Conservation (phyloP, 371 early-diverging fungal species). For the Rhizopus sp. region DNA sequence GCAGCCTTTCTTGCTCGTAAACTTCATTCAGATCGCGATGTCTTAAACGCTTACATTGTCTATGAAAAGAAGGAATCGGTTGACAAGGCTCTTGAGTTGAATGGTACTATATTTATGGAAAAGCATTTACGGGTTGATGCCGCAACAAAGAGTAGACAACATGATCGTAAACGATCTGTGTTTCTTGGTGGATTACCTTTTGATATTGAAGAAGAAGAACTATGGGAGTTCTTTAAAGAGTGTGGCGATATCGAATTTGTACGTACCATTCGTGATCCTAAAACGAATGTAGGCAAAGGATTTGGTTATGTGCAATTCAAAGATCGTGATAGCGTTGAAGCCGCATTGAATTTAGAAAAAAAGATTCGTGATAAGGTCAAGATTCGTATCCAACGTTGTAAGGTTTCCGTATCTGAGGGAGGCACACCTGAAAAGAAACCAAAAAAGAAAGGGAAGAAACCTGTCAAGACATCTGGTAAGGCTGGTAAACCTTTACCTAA, state of each 20-base stretch:
- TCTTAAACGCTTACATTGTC: conserved; percentile 90
- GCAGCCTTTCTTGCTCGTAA: conserved; percentile 76
- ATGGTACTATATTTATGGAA: conserved; percentile 81
- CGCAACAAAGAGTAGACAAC: conserved; percentile 57
- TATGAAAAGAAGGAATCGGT: conserved; percentile 64
- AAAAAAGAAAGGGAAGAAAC: conserved; percentile 18
- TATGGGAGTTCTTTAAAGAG: conserved; percentile 83
- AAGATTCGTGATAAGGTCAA: conserved; percentile 61
- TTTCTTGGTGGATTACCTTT: conserved; percentile 93
- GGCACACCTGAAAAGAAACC: conserved; percentile 24
- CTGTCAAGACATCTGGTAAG: conserved; percentile 25
- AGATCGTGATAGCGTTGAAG: conserved; percentile 67
- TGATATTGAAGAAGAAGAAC: conserved; percentile 83
- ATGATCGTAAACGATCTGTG: conserved; percentile 81
- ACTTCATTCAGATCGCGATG: conserved; percentile 80
- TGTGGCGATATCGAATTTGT: conserved; percentile 87
- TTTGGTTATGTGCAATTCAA: conserved; percentile 87
- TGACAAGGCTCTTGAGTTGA: conserved; percentile 65
- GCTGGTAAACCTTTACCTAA: conserved; percentile 46
- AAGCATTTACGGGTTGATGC: conserved; percentile 89
- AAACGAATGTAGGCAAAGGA: conserved; percentile 94
- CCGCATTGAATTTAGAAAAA: conserved; percentile 81
- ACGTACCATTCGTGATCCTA: conserved; percentile 83
- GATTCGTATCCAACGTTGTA: conserved; percentile 66
- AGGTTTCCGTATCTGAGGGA: conserved; percentile 50